These are phyloP conservation scores for Nothomitra cinnamomea DNA, from an alignment of 2,329 filamentous ascomycete genomes.

Conservation along the genomic window DNA sequence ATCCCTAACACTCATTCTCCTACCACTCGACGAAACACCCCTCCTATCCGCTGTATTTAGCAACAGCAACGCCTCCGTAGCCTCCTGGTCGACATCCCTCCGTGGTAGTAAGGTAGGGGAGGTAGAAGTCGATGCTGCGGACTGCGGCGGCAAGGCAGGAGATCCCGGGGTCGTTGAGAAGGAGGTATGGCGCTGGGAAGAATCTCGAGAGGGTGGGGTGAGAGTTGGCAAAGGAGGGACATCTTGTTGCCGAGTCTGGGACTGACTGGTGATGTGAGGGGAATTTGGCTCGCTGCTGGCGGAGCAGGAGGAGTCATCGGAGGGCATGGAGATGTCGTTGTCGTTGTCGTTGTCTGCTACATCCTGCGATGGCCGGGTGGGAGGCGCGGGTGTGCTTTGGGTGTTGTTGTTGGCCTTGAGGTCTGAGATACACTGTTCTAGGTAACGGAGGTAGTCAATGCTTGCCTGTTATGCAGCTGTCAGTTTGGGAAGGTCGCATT, in stretches of 20 bases:
- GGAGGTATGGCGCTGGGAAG: constrained; percentile 11
- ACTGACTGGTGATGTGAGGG: constrained; percentile 9
- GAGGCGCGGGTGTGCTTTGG: constrained; percentile 19
- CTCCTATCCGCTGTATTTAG: constrained; percentile 57
- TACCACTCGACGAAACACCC: constrained; percentile 23
- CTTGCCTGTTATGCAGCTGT: constrained; percentile 45
- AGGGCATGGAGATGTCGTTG: not conserved
- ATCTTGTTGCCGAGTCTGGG: too few relatives aligned
- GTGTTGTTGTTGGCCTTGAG: constrained; percentile 39
- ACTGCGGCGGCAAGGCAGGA: constrained; percentile 23
- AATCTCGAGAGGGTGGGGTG: constrained; percentile 13
- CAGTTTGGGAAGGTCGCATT: constrained; percentile 4
- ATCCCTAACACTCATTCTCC: constrained; percentile 38
- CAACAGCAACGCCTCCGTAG: constrained; percentile 76
- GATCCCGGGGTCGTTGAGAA: constrained; percentile 6
- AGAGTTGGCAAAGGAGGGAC: constrained; percentile 12
- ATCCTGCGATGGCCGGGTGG: not conserved
- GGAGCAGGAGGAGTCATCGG: not conserved
- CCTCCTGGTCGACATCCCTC: constrained; percentile 52
- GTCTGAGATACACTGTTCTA: constrained; percentile 72
- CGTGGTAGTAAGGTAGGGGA: constrained; percentile 40
- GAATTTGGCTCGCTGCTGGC: not conserved
- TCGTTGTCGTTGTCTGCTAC: not conserved
- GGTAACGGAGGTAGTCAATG: constrained; percentile 89
- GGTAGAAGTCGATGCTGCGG: constrained; percentile 37